Base-by-base conservation (phyloP, 805 yeast species). In the Isabelozyma pseudorhagii region DNA sequence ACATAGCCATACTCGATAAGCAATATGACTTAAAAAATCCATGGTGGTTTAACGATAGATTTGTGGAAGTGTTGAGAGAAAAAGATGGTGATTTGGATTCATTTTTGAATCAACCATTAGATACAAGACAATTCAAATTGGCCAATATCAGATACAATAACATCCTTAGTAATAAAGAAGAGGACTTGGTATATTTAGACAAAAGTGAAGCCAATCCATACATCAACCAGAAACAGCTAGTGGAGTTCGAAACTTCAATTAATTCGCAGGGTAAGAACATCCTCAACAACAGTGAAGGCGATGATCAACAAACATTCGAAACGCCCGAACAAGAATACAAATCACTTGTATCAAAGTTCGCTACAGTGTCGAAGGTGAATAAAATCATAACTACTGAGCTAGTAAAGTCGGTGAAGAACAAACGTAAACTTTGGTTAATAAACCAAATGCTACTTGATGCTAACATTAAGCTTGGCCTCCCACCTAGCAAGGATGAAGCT, bases 391-490 rank as follows among this genome's bases (percentile, higher is more conserved):
- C 64, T 7, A 55, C 53, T 5, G 62, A 72, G 36, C 58, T 78
- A 31, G 53, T 51, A 5, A 45, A 47, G 0, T 53, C 63, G 1
- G 49, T 68, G 11, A 56, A 62, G 41, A 63, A 66, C 40, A 69
- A 69, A 41, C 63, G 81, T 38, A 59, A 65, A 36, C 51, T 74
- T 27, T 77, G 78, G 76, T 48, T 63, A 5, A 54, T 63, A 6
- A 79, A 75, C 47, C 82, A 79, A 50, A 49, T 68, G 9, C 56
- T 79, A 14, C 53, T 79, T 25, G 78, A 78, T 47, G 74, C 76
- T 5, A 75, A 74, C 47, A 61, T 76, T 27, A 50, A 59, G 38
- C 46, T 69, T 8, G 79, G 75, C 1, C 57, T 74, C 25, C 75
- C 72, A 4, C n/a, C 36, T 10, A 13, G 36, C n/a, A 9, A 31